phyloP scores from a whole-genome alignment of 1,139 yeast species.

The Lodderomyces jiufengensis region DNA sequence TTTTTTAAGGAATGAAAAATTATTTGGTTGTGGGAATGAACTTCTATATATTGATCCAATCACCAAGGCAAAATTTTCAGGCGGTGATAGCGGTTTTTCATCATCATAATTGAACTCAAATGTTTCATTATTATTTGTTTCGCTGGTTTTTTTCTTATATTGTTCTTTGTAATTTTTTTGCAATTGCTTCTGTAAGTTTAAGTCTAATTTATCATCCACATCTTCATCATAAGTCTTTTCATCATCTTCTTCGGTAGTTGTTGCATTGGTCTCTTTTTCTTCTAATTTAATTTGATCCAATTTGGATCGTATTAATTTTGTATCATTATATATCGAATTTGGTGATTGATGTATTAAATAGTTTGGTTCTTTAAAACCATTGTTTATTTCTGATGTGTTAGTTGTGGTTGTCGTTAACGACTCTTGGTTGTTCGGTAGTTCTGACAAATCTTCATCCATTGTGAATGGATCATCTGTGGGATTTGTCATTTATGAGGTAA shows the following conservation, averaged over 20 bases:
- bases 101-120: constrained; percentile 2
- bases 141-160: neutral
- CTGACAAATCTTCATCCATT: constrained; percentile 43
- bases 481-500: constrained; percentile 25
- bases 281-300: constrained; percentile 26
- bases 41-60: constrained; percentile 78
- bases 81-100: constrained; percentile 50
- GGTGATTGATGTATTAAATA: neutral
- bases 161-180: constrained; percentile 18
- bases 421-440: constrained; percentile 3
- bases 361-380: neutral
- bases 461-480: constrained; percentile 42
- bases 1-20: constrained; percentile 63
- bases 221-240: constrained; percentile 38
- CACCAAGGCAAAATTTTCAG: constrained; percentile 89
- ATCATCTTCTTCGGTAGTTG: constrained; percentile 22
- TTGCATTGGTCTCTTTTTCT: constrained; percentile 16
- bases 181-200: constrained; percentile 21
- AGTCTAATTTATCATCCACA: constrained; percentile 40
- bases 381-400: constrained; percentile 2
- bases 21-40: constrained; percentile 83
- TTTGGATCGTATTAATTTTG: constrained; percentile 33
- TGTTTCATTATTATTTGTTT: neutral
- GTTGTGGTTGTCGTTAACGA: neutral
- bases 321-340: constrained; percentile 18